Conservation (phyloP, 192 early-diverging fungal genomes). For the Rhizoclosmatium globosum region DNA sequence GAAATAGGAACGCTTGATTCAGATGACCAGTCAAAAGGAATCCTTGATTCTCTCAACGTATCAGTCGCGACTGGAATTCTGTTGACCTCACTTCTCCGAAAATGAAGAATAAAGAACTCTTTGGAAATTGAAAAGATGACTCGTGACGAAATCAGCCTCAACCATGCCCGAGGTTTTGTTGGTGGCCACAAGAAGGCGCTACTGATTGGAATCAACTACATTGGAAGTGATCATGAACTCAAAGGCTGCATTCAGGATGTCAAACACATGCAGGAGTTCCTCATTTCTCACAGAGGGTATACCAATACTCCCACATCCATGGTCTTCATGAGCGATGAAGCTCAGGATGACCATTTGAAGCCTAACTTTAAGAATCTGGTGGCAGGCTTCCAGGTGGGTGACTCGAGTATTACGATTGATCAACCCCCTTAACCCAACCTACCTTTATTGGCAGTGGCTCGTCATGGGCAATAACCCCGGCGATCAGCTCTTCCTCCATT, state of each 20-base stretch:
- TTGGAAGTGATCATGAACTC: conserved; percentile 54
- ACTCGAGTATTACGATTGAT: background rate
- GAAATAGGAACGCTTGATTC: background rate
- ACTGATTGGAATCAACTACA: conserved; percentile 68
- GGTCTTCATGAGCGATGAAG: conserved; percentile 57
- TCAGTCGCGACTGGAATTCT: conserved; percentile 54
- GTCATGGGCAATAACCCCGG: conserved; percentile 48
- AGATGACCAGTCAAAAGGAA: conserved; percentile 46
- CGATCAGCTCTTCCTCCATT: conserved; percentile 61
- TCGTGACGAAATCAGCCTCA: background rate
- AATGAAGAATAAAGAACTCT: background rate
- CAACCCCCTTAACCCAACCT: background rate
- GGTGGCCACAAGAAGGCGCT: conserved; percentile 54
- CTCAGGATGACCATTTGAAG: conserved; percentile 36
- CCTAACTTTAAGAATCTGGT: conserved; percentile 57
- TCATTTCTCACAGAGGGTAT: conserved; percentile 25
- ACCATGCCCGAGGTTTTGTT: conserved; percentile 8
- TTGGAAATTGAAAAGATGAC: background rate
- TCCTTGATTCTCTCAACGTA: conserved; percentile 51
- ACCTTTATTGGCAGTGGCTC: conserved; percentile 43
- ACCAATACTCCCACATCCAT: conserved; percentile 7
- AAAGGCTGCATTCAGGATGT: conserved; percentile 64
- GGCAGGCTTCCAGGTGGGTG: conserved; percentile 38
- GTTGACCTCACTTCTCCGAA: conserved; percentile 31
- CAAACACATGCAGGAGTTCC: conserved; percentile 49